Evolutionary conservation across 306 rosid species (phyloP), one percentile per base, ranked within the genome.

Genomic region (Trifolium fragiferum): DNA sequence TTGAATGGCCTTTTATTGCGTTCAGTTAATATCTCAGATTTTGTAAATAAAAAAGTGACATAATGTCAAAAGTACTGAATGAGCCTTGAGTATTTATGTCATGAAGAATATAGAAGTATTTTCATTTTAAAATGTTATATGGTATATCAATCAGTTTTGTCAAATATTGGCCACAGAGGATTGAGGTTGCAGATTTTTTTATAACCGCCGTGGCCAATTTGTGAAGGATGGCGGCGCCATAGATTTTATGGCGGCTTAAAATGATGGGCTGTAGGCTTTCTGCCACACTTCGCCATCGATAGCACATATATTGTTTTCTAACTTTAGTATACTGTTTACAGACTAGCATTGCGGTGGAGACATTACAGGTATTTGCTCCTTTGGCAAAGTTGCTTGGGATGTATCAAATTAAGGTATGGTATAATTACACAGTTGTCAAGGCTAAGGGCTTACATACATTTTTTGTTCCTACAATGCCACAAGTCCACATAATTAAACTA

Each of bases 381-480:
- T 90, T 95, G 78, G 99, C 99, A 19, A 95, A 90, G 96, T 90
- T 95, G 88, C 96, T 95, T 80, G 99, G 99, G 75, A 95, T 95
- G 96, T 89, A 92, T 84, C 96, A 95, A 80, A 92, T 95, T 77
- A 95, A 95, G 96, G 99, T 95, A 87, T 84, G 61, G 15, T 76
- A n/a, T 51, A 58, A 43, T 19, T 76, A 8, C 51, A 59, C 15
- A 59, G 44, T 43, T 71, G 51, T 53, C 50, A 20, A 40, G 54
- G 37, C 38, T 41, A 15, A 19, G 69, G 61, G 20, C 72, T 66
- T 54, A 40, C 51, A 70, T 65, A 23, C 46, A 43, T 84, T 76
- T 75, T 66, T 71, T 51, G 20, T 62, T 69, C 63, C 73, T 23
- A n/a, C 55, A 64, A 46, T 75, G 59, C 55, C 37, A 16, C 18